Evolutionary conservation across 2,329 filamentous ascomycete species (phyloP).

Genomic region (Aspergillus candidus): DNA sequence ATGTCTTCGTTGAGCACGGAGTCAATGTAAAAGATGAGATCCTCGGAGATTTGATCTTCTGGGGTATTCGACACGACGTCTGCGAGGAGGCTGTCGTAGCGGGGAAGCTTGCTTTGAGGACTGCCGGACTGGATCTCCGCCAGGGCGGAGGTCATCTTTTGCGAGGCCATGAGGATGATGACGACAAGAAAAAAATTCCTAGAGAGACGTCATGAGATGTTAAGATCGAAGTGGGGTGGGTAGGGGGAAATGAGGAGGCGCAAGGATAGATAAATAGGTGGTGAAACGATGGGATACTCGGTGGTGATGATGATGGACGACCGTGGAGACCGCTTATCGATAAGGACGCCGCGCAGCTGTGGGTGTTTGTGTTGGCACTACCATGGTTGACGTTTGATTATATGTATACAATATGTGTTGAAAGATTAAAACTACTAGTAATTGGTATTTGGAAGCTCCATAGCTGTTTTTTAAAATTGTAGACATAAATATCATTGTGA

Average conservation of each 20-base stretch:
- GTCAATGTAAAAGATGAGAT: constrained; percentile 63
- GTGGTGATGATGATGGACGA: constrained; percentile 2
- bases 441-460: too few relatives aligned
- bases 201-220: not conserved
- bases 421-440: too few relatives aligned
- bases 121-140: constrained; percentile 45
- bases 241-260: not conserved
- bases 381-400: too few relatives aligned
- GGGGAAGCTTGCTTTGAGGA: constrained; percentile 47
- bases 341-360: constrained; percentile 9
- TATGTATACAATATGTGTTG: too few relatives aligned
- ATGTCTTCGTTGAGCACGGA: constrained; percentile 64
- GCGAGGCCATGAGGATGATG: constrained; percentile 41
- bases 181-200: too few relatives aligned
- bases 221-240: not conserved
- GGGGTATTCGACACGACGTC: constrained; percentile 46
- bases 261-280: not conserved
- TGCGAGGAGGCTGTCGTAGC: constrained; percentile 54
- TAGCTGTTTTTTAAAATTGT: too few relatives aligned
- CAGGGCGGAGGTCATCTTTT: constrained; percentile 45
- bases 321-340: constrained; percentile 17
- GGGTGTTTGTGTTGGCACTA: too few relatives aligned
- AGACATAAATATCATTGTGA: too few relatives aligned
- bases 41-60: constrained; percentile 46
- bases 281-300: not conserved